These are phyloP conservation scores for Exophiala viscosa DNA, from an alignment of 2,329 filamentous ascomycete species.

Conservation along the genomic window DNA sequence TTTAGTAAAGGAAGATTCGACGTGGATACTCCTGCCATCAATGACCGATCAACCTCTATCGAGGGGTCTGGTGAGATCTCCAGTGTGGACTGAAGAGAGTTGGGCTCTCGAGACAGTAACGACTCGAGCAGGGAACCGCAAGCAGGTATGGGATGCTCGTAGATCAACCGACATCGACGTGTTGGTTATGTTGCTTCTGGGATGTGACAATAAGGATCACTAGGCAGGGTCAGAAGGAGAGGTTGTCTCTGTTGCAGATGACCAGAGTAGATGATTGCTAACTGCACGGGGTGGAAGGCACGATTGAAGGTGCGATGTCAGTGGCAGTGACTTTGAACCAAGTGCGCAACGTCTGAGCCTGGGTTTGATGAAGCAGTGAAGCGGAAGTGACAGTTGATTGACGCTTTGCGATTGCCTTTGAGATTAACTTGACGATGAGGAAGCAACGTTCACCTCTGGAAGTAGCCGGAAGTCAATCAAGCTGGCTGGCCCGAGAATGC, in stretches of 20 bases:
- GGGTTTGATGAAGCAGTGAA: too few species aligned
- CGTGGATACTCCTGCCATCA: too few species aligned
- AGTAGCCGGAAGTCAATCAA: constrained; percentile 14
- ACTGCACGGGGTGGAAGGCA: constrained; percentile 1
- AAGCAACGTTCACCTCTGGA: background rate
- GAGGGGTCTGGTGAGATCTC: constrained; percentile 48
- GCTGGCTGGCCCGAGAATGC: constrained; percentile 1
- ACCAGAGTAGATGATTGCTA: background rate
- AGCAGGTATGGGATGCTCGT: constrained; percentile 51
- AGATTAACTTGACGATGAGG: background rate
- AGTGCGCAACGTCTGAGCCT: too few species aligned
- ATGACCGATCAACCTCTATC: constrained; percentile 34
- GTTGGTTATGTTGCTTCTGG: background rate
- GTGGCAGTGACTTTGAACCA: too few species aligned
- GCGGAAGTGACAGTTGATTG: too few species aligned
- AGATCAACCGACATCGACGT: constrained; percentile 57
- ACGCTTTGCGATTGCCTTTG: too few species aligned
- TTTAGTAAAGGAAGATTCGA: constrained; percentile 8
- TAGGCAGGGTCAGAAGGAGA: background rate
- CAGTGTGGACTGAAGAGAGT: constrained; percentile 54
- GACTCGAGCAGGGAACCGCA: constrained; percentile 55
- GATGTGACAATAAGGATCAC: constrained; percentile 4
- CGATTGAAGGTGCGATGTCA: background rate
- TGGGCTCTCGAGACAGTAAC: constrained; percentile 56
- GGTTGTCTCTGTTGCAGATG: background rate